Evolutionary conservation across 139 green algal species (phyloP).

Genomic region (Spirogloea muscicola): DNA sequence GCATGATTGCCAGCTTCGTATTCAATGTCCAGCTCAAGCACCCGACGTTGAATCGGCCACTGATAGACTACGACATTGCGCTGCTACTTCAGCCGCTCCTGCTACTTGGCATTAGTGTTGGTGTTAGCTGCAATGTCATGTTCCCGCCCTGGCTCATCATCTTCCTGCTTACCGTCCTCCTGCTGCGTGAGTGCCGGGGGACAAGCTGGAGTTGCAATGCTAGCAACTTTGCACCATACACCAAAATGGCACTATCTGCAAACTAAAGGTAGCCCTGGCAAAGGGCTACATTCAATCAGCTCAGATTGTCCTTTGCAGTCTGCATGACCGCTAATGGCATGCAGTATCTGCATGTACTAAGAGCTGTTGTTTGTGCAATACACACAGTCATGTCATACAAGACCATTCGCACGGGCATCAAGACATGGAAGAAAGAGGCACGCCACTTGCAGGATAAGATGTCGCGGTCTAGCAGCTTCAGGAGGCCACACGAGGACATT

Average conservation of each 20-base stretch:
- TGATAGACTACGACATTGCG: constrained; percentile 40
- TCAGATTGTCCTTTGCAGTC: too few species aligned
- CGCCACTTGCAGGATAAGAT: background rate
- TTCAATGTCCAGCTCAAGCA: constrained; percentile 35
- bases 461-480: too few species aligned
- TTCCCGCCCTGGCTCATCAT: constrained; percentile 36
- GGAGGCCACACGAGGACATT: too few species aligned
- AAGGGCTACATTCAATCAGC: too few species aligned
- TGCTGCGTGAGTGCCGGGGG: constrained; percentile 29
- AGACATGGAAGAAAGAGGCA: constrained; percentile 1
- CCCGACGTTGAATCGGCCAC: constrained; percentile 12
- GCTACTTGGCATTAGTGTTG: constrained; percentile 40
- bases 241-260: too few species aligned
- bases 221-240: too few species aligned
- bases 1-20: constrained; percentile 10
- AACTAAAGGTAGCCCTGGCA: too few species aligned
- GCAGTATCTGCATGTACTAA: too few species aligned
- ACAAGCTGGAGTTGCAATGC: too few species aligned
- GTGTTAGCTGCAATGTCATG: constrained; percentile 38
- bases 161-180: constrained; percentile 23
- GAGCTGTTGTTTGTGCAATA: too few species aligned
- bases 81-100: constrained; percentile 29
- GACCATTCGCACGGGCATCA: background rate
- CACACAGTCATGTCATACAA: background rate
- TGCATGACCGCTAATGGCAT: too few species aligned